phyloP scores from a whole-genome alignment of 2,329 filamentous ascomycete genomes.

The Furcasterigmium sp. region DNA sequence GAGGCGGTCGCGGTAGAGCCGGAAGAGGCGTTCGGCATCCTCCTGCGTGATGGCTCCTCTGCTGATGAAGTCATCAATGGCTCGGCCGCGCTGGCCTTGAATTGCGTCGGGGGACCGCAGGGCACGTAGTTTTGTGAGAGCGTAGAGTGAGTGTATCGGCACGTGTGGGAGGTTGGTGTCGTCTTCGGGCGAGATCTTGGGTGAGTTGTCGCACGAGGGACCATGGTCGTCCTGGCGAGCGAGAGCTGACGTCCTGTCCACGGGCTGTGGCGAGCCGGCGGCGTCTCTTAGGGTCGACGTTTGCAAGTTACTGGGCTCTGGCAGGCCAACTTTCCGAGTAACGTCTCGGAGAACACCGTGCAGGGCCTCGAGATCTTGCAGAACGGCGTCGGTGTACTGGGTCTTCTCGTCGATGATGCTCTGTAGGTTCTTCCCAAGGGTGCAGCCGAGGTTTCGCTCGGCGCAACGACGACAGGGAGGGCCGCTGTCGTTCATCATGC shows the following conservation, averaged over 20 bases:
- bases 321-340: slow-evolving; percentile 7
- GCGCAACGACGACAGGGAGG: slow-evolving; percentile 31
- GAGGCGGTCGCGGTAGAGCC: slow-evolving; percentile 42
- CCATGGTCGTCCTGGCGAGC: slow-evolving; percentile 9
- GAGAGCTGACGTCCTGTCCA: neutral
- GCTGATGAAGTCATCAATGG: slow-evolving; percentile 26
- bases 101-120: slow-evolving; percentile 24
- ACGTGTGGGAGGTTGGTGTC: slow-evolving; percentile 30
- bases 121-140: slow-evolving; percentile 29
- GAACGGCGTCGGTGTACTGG: slow-evolving; percentile 17
- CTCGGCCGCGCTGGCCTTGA: slow-evolving; percentile 3
- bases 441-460: slow-evolving; percentile 29
- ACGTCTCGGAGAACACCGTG: slow-evolving; percentile 8
- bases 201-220: slow-evolving; percentile 16
- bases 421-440: slow-evolving; percentile 34
- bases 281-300: slow-evolving; percentile 4
- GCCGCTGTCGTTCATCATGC: slow-evolving; percentile 32
- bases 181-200: slow-evolving; percentile 15
- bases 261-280: neutral
- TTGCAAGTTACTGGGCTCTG: slow-evolving; percentile 7
- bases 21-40: slow-evolving; percentile 46
- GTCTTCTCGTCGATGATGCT: slow-evolving; percentile 35
- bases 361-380: slow-evolving; percentile 12
- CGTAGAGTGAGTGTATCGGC: slow-evolving; percentile 32
- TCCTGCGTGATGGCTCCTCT: slow-evolving; percentile 35